Base-by-base conservation (phyloP, 2,329 filamentous ascomycete genomes). In the Neopestalotiopsis sp. region DNA sequence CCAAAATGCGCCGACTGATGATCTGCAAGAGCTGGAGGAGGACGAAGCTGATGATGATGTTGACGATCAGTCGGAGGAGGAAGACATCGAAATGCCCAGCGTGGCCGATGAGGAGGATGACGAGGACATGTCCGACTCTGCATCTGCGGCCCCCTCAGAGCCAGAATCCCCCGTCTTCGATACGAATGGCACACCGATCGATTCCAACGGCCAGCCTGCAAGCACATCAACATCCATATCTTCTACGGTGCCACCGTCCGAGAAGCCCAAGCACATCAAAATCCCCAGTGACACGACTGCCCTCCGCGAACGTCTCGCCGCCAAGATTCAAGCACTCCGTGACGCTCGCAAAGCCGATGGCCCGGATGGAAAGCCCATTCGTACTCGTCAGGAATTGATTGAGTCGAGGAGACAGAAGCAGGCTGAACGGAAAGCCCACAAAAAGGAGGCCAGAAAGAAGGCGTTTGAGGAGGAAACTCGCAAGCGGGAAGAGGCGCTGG, bases 381-480 rank as follows among this genome's bases (percentile, higher is more conserved):
- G 92, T 72, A 97, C 94, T 70, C 90, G 96, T 70, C 92, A 97
- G 81, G 95, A 98, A 78, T 88, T 99, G 13, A 94, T 99, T 74
- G 96, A 98, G 81, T 89, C 93, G 59, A 90, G 96, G 57, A 90
- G 96, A 71, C 90, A 91, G 77, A 98, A 97, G 83, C 93, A 97
- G 78, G 92, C 94, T 69, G 90, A 94, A 79, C 90, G 94, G 71
- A 95, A 95, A 79, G 91, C 90, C 28, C 92, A 95, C 76, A 98
- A 97, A 84, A 96, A 97, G 81, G 93, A 95, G 76, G 84, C 94
- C 69, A 89, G 95, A 59, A 85, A 88, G 72, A 88, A 93, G 74
- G 92, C 92, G 24, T 95, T 93, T 78, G 88, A 92, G 66, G 94
- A 97, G 75, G 94, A 96, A 79, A 91, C 94, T 68, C 83, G 81